These are phyloP conservation scores for Neonothopanus nambi DNA, from an alignment of 1,284 basidiomycete species.

Conservation along the genomic window DNA sequence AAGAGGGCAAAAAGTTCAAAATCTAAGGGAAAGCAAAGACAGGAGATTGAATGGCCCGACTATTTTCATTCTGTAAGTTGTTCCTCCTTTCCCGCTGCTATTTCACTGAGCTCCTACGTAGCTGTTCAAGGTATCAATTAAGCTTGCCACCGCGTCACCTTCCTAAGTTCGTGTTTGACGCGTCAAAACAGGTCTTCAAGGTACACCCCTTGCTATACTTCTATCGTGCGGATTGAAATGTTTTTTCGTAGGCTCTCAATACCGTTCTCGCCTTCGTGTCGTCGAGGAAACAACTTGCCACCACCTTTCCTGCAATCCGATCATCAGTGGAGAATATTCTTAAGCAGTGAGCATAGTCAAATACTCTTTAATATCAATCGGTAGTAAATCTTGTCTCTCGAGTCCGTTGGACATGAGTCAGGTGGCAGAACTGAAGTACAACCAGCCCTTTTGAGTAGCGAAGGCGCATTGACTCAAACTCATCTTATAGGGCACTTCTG, in stretches of 20 bases:
- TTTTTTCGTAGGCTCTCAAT: constrained; percentile 70
- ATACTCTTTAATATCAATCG: not conserved
- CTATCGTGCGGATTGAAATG: not conserved
- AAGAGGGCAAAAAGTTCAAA: constrained; percentile 1
- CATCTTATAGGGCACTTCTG: constrained; percentile 62
- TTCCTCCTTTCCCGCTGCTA: constrained; percentile 20
- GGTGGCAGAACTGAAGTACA: constrained; percentile 85
- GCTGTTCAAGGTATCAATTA: constrained; percentile 36
- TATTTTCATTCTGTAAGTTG: constrained; percentile 53
- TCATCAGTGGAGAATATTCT: constrained; percentile 78
- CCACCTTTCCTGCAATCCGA: constrained; percentile 77
- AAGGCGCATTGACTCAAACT: constrained; percentile 7
- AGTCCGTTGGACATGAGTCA: constrained; percentile 80
- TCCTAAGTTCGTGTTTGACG: not conserved
- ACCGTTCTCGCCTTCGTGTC: constrained; percentile 89
- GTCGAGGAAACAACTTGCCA: constrained; percentile 79
- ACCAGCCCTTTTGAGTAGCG: not conserved
- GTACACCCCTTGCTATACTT: constrained; percentile 9
- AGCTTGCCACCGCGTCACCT: constrained; percentile 29
- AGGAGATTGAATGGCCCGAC: constrained; percentile 48
- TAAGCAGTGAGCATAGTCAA: constrained; percentile 52
- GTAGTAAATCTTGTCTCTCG: constrained; percentile 15
- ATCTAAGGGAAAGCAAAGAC: constrained; percentile 15
- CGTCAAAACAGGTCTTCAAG: constrained; percentile 30
- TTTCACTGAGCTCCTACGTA: constrained; percentile 1